Base-by-base conservation (phyloP, 176 grass and related monocot genomes). In the Luzula sylvatica region DNA sequence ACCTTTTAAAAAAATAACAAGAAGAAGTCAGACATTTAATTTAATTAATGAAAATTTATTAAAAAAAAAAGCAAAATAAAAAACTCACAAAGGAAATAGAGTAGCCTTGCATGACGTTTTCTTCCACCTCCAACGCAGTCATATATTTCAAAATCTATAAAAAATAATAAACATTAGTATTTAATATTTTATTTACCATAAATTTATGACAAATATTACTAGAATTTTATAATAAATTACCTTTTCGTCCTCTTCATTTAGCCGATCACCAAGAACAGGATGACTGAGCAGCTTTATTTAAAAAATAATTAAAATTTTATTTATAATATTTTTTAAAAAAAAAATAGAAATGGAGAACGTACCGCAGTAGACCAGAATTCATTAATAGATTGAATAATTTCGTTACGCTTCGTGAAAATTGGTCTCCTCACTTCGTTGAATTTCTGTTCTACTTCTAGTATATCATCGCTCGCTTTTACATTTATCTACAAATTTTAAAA, bases 301-400 rank as follows among this genome's bases (percentile, higher is more conserved):
- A 44, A 38, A 53, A 53, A 52, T 42, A 58, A 25, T 61, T n/a
- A 18, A 19, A 45, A 9, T 22, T 51, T 11, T 14, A 62, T 56
- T n/a, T 23, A 32, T 4, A 15, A 25, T 42, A 46, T 42, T 67
- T 38, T 60, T 12, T 29, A 44, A 30, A 63, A 11, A 26, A 28
- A n/a, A 51, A 23, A 54, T 53, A 4, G 17, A 12, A 51, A 38
- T 50, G 44, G 42, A 18, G 3, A 64, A 68, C 71, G 4, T 65
- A 98, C 93, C 58, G 78, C 93, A 74, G 82, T 83, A 55, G 86
- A 67, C 93, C 93, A 98, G 27, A 98, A 98, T 43, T 87, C 86
- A 0, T 72, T 77, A 47, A 98, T 98, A 29, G 86, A 71, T 68
- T 76, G 65, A 67, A 98, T 98, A 65, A 98, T 66, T 23, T 87